Evolutionary conservation across 2,329 filamentous ascomycete species (phyloP), one percentile per base, ranked within the genome.

Genomic region (Nemania abortiva): DNA sequence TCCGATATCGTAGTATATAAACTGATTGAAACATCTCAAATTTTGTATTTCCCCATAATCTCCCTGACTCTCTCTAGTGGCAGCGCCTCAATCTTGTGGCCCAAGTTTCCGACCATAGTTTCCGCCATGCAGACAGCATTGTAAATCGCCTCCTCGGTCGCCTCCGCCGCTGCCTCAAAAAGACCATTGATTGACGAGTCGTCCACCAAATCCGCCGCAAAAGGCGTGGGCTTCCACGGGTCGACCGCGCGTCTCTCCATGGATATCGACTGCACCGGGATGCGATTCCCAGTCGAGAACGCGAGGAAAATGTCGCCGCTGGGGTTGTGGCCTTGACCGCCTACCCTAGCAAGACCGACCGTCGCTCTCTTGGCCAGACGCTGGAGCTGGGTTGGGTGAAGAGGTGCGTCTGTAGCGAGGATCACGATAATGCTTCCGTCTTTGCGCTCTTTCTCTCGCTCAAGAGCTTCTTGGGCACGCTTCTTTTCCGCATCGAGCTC

Each of bases 281-380:
- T 79, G 52, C 82, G 80, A 67, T 86, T 88, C 6, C 82, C 89
- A 0, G 89, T 92, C 7, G 88, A 91, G 68, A 92, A 88, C 3
- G 90, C 89, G 2, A 92, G 81, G 75, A 91, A 91, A 67, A 92
- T 87, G 69, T 92, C 90, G 0, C 90, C 90, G 0, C 88, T 91
- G 11, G 83, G 84, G 70, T 91, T 91, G 52, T 84, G 82, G 0
- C 88, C 89, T 68, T 87, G 87, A 1, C 89, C 88, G 2, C 89
- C 89, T 0, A 90, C 88, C 65, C 86, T 83, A 5, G 86, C 81
- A 0, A 92, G 77, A 0, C 90, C 89, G 1, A 91, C 85, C 0
- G 88, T 89, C 0, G 89, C 89, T 42, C 89, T 85, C 68, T 87
- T 86, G 1, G 89, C 88, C 1, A 91, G 79, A 1, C 89, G 82